Evolutionary conservation across 352 stramenopile species (phyloP).

Genomic region (Aphanomyces cochlioides): DNA sequence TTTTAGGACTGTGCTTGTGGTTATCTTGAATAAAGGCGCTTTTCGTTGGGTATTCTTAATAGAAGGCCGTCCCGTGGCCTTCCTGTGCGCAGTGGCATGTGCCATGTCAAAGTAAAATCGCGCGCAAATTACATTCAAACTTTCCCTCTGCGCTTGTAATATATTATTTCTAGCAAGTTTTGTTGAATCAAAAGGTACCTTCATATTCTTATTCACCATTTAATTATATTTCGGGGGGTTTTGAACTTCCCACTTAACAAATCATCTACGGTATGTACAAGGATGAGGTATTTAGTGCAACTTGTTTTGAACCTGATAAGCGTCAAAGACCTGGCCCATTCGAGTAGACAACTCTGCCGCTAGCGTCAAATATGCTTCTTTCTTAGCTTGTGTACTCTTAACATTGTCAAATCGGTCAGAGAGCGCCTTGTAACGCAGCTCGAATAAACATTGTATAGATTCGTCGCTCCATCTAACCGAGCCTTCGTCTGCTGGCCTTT

Average conservation of each 20-base stretch:
- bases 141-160: background rate
- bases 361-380: no score
- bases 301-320: no score
- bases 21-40: background rate
- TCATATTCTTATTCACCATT: background rate
- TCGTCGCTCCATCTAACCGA: no score
- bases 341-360: no score
- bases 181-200: background rate
- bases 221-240: constrained; percentile 1
- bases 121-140: background rate
- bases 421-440: no score
- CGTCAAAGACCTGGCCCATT: no score
- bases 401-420: no score
- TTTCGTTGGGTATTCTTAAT: background rate
- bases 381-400: no score
- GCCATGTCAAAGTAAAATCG: constrained; percentile 4
- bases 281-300: no score
- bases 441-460: no score
- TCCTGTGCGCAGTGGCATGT: background rate
- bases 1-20: background rate
- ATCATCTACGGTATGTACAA: background rate
- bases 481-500: background rate
- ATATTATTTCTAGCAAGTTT: constrained; percentile 5
- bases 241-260: constrained; percentile 14
- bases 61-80: background rate